Evolutionary conservation across 2,329 filamentous ascomycete species (phyloP), one percentile per base, ranked within the genome.

Genomic region (Helotiales sp.): DNA sequence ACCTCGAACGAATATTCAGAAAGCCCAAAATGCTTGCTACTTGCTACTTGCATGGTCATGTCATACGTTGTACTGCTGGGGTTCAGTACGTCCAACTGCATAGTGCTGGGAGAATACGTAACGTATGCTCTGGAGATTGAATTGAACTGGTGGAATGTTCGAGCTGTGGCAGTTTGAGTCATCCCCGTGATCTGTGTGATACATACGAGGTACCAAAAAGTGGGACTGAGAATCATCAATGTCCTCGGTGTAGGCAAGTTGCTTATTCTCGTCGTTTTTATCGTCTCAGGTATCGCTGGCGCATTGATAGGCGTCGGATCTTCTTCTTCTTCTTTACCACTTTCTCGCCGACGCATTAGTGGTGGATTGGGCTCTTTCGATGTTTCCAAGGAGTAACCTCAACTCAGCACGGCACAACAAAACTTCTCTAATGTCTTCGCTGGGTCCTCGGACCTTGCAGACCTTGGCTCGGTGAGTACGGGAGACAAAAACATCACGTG

Each of bases 41-140:
- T 85, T 6, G 83, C 80, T 3, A 86, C 84, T 7, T 85, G 83
- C 66, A 83, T 83, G 78, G 85, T 83, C 72, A 85, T 84, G 71
- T 78, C 82, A 1, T 84, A 85, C 61, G 81, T 81, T 4, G 79
- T 85, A 5, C 75, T 85, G 11, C 78, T 85, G 5, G 84, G 83
- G 6, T 85, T 84, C 79, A 82, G 82, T 3, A 80, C 83, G 1
- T 82, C 82, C 20, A 85, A 85, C 74, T 83, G 82, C 54, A 82
- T 85, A 37, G 81, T 85, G 4, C 81, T 85, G 45, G 83, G 83
- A 54, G 79, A 85, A 72, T 85, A 85, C 66, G 81, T 82, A 17
- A 80, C 85, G 69, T 82, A 84, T 69, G 82, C 82, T 1, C 77
- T 79, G 1, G 78, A 75, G 30, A 73, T 78, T 24, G 77, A 79